Conservation (phyloP, 2,329 filamentous ascomycete species). For the Fusarium oligoseptatum region DNA sequence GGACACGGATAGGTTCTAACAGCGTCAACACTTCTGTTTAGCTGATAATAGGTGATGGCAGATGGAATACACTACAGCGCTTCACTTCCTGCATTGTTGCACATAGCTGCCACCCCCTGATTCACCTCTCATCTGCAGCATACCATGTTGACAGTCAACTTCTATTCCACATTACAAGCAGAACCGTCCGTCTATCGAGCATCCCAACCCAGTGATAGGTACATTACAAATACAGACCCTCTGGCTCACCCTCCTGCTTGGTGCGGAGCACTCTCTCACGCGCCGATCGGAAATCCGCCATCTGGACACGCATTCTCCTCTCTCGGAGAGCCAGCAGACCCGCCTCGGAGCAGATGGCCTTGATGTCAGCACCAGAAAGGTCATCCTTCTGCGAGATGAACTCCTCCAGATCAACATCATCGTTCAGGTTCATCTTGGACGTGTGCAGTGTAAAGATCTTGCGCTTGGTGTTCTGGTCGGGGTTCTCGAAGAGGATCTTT, state of each 20-base stretch:
- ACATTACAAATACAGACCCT: slow-evolving; percentile 95
- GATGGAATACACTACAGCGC: slow-evolving; percentile 5
- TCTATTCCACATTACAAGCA: slow-evolving; percentile 43
- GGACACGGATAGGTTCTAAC: not conserved
- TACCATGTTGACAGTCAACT: slow-evolving; percentile 14
- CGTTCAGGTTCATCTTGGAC: slow-evolving; percentile 96
- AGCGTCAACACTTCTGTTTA: not conserved
- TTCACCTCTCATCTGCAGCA: not conserved
- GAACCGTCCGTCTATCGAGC: slow-evolving; percentile 38
- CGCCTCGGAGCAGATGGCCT: slow-evolving; percentile 98
- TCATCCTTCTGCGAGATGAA: slow-evolving; percentile 99
- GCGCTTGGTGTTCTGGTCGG: slow-evolving; percentile 87
- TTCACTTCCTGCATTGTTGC: not conserved
- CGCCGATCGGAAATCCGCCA: slow-evolving; percentile 96
- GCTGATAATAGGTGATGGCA: not conserved
- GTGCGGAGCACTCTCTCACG: slow-evolving; percentile 96
- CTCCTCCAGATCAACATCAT: slow-evolving; percentile 98
- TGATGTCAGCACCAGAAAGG: slow-evolving; percentile 96
- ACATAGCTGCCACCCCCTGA: not conserved
- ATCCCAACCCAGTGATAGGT: slow-evolving; percentile 41
- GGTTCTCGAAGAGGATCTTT: slow-evolving; percentile 85
- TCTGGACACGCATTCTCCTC: slow-evolving; percentile 97
- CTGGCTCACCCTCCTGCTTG: slow-evolving; percentile 98
- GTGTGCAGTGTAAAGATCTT: slow-evolving; percentile 99
- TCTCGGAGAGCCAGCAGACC: slow-evolving; percentile 94